phyloP scores from a whole-genome alignment of 1,284 basidiomycete genomes.

The Xerocomus amazonicus region DNA sequence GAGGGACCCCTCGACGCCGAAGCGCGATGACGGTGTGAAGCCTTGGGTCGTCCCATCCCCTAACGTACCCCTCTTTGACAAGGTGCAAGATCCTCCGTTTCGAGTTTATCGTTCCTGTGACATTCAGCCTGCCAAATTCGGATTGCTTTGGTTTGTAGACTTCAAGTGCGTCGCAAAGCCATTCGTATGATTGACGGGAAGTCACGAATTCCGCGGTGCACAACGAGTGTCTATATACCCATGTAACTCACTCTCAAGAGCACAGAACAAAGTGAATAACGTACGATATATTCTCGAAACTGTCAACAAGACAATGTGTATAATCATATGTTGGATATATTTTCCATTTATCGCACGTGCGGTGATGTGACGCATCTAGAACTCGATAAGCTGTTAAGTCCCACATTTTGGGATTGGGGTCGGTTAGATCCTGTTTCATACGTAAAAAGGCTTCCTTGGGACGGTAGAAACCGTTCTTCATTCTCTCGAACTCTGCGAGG shows the following conservation, averaged over 20 bases:
- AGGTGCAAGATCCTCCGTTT: constrained; percentile 95
- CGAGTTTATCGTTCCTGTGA: constrained; percentile 96
- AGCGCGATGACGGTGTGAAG: constrained; percentile 96
- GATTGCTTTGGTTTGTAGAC: constrained; percentile 99
- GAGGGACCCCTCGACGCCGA: constrained; percentile 91
- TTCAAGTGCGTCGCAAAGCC: constrained; percentile 95
- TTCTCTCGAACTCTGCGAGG: constrained; percentile 84
- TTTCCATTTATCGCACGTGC: constrained; percentile 91
- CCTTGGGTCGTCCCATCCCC: constrained; percentile 98
- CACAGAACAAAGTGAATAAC: constrained; percentile 33
- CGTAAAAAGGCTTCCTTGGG: constrained; percentile 91
- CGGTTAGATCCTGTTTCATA: constrained; percentile 96
- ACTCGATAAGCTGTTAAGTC: constrained; percentile 97
- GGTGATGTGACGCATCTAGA: constrained; percentile 87
- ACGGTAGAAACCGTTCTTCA: constrained; percentile 89
- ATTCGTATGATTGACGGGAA: constrained; percentile 98
- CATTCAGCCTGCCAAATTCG: constrained; percentile 91
- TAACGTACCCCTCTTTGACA: constrained; percentile 82
- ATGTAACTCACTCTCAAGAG: not conserved
- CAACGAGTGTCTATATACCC: constrained; percentile 77
- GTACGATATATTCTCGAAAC: constrained; percentile 98
- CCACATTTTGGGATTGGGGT: constrained; percentile 99
- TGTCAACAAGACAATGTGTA: constrained; percentile 98
- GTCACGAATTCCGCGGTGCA: constrained; percentile 97
- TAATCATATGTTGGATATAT: constrained; percentile 99